Evolutionary conservation across 345 rosid species (phyloP), one percentile per base, ranked within the genome.

Genomic region (Salix dunnii): DNA sequence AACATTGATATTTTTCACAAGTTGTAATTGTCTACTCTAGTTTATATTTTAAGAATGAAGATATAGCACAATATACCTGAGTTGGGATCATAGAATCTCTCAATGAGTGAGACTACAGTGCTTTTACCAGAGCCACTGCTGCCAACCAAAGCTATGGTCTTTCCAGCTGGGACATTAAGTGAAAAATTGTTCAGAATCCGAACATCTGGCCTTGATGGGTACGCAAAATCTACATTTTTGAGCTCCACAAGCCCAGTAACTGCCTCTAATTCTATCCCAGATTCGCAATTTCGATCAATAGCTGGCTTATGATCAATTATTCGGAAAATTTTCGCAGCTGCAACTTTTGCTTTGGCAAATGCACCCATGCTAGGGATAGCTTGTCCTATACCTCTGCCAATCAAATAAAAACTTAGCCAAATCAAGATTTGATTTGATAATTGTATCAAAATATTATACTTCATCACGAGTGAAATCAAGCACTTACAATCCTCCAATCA

Each of bases 111-210:
- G 43, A 95, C 99, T 27, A 93, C 96, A 0, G 99, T 95, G 85
- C 99, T 95, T 86, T 95, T 95, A 23, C 99, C 99, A 7, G 99
- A 95, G 79, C 99, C 99, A 31, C 99, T 95, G 85, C 97, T 95
- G 62, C 99, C 99, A 18, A 93, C 99, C 84, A 95, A 86, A 81
- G 99, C 99, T 62, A 95, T 91, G 42, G 97, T 95, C 83, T 90
- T 95, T 31, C 97, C 99, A 2, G 99, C 96, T 0, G 99, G 96
- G 75, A 95, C 99, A 36, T 79, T 88, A n/a, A 95, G 90, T 10
- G 85, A 85, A 78, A 95, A 91, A 53, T 91, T 83, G 81, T 93
- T 88, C 25, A 95, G 96, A 63, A 95, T 85, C 76, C 69, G 88
- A 20, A 89, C 92, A 71, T 93, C 96, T 13, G 91, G 94, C 84